Evolutionary conservation across 2,329 filamentous ascomycete genomes (phyloP).

Genomic region (Penicillium sp.): DNA sequence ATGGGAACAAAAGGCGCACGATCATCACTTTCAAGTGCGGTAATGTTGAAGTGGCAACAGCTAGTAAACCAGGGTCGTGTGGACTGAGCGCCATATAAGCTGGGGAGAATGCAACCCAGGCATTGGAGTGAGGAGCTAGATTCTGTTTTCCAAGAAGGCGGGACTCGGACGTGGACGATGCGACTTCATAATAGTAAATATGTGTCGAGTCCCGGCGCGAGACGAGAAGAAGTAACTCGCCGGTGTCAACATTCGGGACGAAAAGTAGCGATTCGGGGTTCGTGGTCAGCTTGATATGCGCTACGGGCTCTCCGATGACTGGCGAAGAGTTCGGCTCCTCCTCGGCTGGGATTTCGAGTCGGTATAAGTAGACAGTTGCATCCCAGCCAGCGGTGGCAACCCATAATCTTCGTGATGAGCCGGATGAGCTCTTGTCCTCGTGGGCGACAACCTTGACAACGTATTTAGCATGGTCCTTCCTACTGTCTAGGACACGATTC

Average conservation of each 20-base stretch:
- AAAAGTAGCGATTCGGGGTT: constrained; percentile 61
- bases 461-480: constrained; percentile 61
- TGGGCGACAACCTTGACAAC: constrained; percentile 52
- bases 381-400: constrained; percentile 64
- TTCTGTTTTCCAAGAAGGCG: constrained; percentile 57
- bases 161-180: constrained; percentile 24
- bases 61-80: constrained; percentile 54
- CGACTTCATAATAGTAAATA: constrained; percentile 54
- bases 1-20: constrained; percentile 56
- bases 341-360: constrained; percentile 14
- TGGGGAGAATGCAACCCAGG: constrained; percentile 65
- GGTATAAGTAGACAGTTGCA: constrained; percentile 56
- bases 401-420: constrained; percentile 29
- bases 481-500: constrained; percentile 45
- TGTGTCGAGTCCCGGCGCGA: constrained; percentile 60
- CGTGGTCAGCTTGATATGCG: constrained; percentile 39
- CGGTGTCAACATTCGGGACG: constrained; percentile 49
- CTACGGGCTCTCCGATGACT: constrained; percentile 28
- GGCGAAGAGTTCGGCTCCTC: constrained; percentile 11
- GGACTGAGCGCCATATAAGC: constrained; percentile 58
- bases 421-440: constrained; percentile 28
- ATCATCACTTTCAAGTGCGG: constrained; percentile 65
- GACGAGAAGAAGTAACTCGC: constrained; percentile 51
- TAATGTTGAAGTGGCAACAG: constrained; percentile 60
- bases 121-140: constrained; percentile 61